Base-by-base conservation (phyloP, 2,329 filamentous ascomycete genomes). In the Ceratocystis eucalypticola region DNA sequence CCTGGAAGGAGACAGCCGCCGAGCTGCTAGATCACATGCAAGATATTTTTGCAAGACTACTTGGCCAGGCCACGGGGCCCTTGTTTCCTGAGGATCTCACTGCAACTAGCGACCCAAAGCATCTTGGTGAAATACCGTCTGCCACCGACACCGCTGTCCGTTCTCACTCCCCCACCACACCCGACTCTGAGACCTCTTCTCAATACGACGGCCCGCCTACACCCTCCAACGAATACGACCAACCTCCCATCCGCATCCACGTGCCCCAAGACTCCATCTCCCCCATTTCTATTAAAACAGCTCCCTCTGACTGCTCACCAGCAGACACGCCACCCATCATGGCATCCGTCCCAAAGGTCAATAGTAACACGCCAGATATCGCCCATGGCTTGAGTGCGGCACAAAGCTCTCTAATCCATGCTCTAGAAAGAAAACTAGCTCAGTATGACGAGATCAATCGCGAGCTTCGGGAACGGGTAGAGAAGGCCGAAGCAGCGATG, bases 1-100 rank as follows among this genome's bases (percentile, higher is more conserved):
- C 78, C 61, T 85, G 82, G 81, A 76, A 74, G 10, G 75, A 72
- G 0, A 79, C 83, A 62, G 83, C 83, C 1, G 74, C 75, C 59
- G 77, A 76, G 12, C 71, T 85, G 66, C 71, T 87, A 62, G 76
- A 77, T 22, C 80, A 83, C 64, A 70, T 85, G 69, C 77, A 75
- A 62, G 72, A 70, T 2, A 74, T 76, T 37, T 73, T 81, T 69
- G 70, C 74, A 63, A 70, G 73, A 62, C 69, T 82, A 65, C 76
- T 80, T 10, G 69, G 69, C 45, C 70, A 73, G 67, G 75, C 76
- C 1, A 68, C 71, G 12, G 73, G 75, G 33, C 61, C 64, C 28
- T 66, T 77, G 41, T 76, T 77, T 63, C 70, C 67, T 37, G 61
- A 65, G 5, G 48, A 65, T 45, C 30, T 53, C 53, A n/a, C 33